Conservation (phyloP, 805 yeast genomes). For the Candida qinlingensis region DNA sequence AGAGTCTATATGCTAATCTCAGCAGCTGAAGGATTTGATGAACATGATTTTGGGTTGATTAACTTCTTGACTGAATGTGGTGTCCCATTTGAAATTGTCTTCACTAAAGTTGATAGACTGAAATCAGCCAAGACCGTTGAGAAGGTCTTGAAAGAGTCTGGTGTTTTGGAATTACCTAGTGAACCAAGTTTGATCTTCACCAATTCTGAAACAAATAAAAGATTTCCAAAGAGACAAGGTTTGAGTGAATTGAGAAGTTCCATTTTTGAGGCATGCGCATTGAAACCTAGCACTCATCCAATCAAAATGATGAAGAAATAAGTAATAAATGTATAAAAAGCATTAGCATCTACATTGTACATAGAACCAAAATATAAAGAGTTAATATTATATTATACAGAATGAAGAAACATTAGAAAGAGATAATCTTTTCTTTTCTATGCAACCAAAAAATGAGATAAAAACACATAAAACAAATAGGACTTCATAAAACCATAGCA, state of each 20-base stretch:
- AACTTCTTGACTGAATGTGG: slow-evolving; percentile 48
- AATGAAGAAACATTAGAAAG: neutral
- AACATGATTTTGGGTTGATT: slow-evolving; percentile 50
- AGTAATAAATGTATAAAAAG: too few species aligned
- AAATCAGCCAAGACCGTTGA: slow-evolving; percentile 33
- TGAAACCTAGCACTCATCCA: slow-evolving; percentile 23
- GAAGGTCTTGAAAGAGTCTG: slow-evolving; percentile 32
- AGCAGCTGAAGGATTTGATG: slow-evolving; percentile 52
- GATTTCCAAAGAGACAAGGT: slow-evolving; percentile 41
- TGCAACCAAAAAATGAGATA: slow-evolving; percentile 1
- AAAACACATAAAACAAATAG: neutral
- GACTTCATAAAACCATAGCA: neutral
- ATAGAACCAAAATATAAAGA: slow-evolving; percentile 1
- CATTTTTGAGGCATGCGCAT: slow-evolving; percentile 50
- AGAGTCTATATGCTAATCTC: slow-evolving; percentile 60
- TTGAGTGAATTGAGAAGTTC: slow-evolving; percentile 45
- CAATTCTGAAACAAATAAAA: slow-evolving; percentile 38
- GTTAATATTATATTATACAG: slow-evolving; percentile 4
- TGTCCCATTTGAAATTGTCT: slow-evolving; percentile 63
- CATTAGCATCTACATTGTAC: neutral
- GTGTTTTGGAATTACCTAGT: slow-evolving; percentile 36
- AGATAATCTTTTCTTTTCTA: neutral
- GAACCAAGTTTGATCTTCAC: slow-evolving; percentile 42
- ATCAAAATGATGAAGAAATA: slow-evolving; percentile 13
- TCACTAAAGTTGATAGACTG: slow-evolving; percentile 71